phyloP scores from a whole-genome alignment of 345 rosid genomes.

The Citrus inodora region DNA sequence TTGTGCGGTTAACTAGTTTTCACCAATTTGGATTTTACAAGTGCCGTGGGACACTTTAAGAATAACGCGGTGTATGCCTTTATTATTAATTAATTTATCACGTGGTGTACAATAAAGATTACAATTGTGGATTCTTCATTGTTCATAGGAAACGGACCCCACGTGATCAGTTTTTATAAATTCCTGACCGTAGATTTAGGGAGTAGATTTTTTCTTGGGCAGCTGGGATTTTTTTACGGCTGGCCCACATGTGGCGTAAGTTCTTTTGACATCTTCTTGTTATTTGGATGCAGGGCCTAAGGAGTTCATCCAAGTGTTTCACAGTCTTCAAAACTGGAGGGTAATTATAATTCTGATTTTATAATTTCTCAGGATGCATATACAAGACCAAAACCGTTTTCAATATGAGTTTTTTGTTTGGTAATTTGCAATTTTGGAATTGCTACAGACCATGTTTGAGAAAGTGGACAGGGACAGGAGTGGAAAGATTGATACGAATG shows the following conservation, averaged over 20 bases:
- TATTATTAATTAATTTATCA: no score
- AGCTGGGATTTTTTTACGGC: no score
- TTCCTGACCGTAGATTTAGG: no score
- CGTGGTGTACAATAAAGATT: background rate
- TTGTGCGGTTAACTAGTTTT: no score
- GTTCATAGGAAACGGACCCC: background rate
- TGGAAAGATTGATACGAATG: constrained; percentile 72
- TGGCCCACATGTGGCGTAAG: no score
- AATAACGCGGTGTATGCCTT: background rate
- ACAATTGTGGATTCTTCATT: background rate
- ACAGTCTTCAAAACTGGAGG: constrained; percentile 97
- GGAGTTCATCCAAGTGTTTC: constrained; percentile 76
- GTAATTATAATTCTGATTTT: constrained; percentile 31
- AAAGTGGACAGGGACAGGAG: constrained; percentile 85
- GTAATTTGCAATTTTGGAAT: background rate
- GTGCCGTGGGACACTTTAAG: background rate
- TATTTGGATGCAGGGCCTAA: constrained; percentile 58
- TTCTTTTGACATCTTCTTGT: background rate
- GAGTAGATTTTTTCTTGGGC: no score
- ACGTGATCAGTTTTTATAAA: background rate
- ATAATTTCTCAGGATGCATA: background rate
- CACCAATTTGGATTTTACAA: background rate
- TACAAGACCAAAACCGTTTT: background rate
- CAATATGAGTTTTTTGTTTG: background rate
- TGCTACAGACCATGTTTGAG: constrained; percentile 65